Percentiles rank a stretch among this genome's conserved stretches.
Evolutionary conservation across 257 asterid genomes (phyloP).

Genomic region (Oldenlandia corymbosa): DNA sequence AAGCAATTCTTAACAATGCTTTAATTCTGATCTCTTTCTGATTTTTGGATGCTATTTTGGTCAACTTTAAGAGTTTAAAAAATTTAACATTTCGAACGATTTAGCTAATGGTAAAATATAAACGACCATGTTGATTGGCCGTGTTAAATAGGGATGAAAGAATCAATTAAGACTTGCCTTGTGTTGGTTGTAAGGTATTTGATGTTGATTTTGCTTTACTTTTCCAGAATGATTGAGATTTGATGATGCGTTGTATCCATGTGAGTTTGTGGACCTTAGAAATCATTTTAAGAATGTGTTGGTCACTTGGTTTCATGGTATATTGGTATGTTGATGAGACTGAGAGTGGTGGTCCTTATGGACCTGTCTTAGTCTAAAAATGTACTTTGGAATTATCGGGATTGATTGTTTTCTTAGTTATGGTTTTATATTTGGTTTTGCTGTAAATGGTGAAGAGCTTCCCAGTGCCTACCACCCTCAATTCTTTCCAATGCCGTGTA

Average conservation of each 20-base stretch:
- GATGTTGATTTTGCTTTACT: neutral
- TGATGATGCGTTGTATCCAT: neutral
- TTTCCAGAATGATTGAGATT: neutral
- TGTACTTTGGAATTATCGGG: too few species aligned
- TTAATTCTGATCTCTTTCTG: neutral
- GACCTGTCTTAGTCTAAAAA: neutral
- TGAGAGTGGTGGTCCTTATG: slow-evolving; percentile 4
- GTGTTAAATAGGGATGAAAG: neutral
- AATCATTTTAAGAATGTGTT: neutral
- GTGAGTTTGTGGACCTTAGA: slow-evolving; percentile 9
- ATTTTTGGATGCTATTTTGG: neutral
- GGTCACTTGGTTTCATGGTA: too few species aligned
- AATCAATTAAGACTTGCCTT: neutral
- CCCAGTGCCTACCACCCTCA: too few species aligned
- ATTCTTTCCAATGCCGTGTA: too few species aligned
- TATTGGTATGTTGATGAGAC: neutral
- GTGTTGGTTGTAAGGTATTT: neutral
- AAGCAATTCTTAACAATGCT: neutral
- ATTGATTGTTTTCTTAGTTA: neutral
- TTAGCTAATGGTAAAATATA: neutral
- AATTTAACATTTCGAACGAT: neutral
- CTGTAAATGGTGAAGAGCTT: too few species aligned
- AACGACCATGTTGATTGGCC: slow-evolving; percentile 1
- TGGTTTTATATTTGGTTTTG: neutral
- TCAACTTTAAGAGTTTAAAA: neutral